These are phyloP conservation scores for Abelmoschus esculentus DNA, from an alignment of 345 rosid genomes.

Conservation along the genomic window DNA sequence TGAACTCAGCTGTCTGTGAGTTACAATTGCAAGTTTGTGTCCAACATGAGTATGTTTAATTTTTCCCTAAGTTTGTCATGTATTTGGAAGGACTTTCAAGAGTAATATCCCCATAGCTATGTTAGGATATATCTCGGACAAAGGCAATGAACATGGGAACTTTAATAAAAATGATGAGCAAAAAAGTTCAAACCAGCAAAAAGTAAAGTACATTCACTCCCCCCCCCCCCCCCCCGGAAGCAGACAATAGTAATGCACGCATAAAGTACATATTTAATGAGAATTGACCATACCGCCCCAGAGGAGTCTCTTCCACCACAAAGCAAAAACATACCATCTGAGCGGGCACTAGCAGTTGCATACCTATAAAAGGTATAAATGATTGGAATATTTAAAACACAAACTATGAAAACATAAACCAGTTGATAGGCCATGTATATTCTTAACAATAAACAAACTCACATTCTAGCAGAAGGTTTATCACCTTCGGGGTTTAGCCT, in stretches of 20 bases:
- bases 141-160: not conserved
- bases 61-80: not conserved
- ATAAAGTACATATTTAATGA: not conserved
- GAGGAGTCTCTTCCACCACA: conserved; percentile 91
- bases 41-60: not conserved
- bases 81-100: not conserved
- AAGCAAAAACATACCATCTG: conserved; percentile 97
- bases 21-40: not conserved
- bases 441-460: conserved; percentile 26
- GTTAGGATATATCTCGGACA: not conserved
- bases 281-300: conserved; percentile 59
- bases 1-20: not conserved
- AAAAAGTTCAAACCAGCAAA: not conserved
- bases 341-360: conserved; percentile 93
- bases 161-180: not conserved
- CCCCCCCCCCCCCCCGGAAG: not conserved
- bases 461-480: conserved; percentile 92
- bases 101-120: not conserved
- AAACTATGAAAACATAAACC: not conserved
- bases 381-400: conserved; percentile 14
- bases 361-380: conserved; percentile 44
- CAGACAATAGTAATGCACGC: not conserved
- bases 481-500: conserved; percentile 89
- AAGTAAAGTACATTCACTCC: not conserved
- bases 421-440: conserved; percentile 6